Percentiles rank a stretch among this genome's conserved stretches.
Conservation (phyloP, 225 moss, liverwort and hornwort genomes). For the Pseudisothecium myosuroides region DNA sequence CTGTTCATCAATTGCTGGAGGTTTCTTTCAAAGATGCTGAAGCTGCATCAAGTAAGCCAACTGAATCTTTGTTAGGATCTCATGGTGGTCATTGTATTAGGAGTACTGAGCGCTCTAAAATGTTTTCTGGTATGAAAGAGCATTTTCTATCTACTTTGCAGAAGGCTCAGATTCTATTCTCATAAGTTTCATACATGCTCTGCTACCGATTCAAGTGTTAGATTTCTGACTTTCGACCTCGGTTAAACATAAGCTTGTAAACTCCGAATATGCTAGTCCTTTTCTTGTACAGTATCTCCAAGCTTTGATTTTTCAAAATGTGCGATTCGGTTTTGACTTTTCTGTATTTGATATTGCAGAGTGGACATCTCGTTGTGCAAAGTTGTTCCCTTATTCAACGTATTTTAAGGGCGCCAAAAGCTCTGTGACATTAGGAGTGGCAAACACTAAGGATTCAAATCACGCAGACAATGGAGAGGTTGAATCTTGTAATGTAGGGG, state of each 20-base stretch:
- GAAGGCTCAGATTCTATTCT: background rate
- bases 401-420: slow-evolving; percentile 75
- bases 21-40: slow-evolving; percentile 53
- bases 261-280: background rate
- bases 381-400: slow-evolving; percentile 72
- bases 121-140: background rate
- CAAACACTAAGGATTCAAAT: slow-evolving; percentile 16
- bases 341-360: slow-evolving; percentile 25
- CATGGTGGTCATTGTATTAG: background rate
- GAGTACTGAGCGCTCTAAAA: background rate
- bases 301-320: background rate
- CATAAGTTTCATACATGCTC: background rate
- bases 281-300: background rate
- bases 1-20: slow-evolving; percentile 59
- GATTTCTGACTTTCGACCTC: background rate
- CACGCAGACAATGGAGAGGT: slow-evolving; percentile 35
- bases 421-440: slow-evolving; percentile 37
- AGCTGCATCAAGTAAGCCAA: slow-evolving; percentile 49
- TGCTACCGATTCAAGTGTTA: background rate
- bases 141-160: background rate
- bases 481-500: slow-evolving; percentile 20
- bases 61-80: background rate
- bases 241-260: background rate
- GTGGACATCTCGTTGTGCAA: slow-evolving; percentile 66
- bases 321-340: background rate